A percentile compares a stretch with the other conserved stretches of the same genome.
These are phyloP conservation scores for Trichocladium antarcticum DNA, from an alignment of 495 filamentous ascomycete species.

Conservation along the genomic window DNA sequence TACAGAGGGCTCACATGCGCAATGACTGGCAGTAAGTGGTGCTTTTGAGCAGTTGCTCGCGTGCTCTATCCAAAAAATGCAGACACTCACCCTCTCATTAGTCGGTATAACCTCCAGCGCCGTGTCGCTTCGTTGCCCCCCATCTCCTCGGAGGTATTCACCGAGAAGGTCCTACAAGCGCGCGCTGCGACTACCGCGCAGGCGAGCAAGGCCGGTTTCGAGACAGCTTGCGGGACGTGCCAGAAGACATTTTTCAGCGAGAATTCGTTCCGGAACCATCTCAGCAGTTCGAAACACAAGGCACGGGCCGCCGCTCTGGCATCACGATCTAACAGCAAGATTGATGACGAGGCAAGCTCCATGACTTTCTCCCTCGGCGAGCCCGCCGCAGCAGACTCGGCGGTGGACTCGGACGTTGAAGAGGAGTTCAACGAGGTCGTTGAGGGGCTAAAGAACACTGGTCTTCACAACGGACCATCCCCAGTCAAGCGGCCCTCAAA, in stretches of 20 bases:
- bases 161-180: constrained; percentile 91
- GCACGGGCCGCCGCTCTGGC: constrained; percentile 42
- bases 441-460: constrained; percentile 62
- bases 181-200: constrained; percentile 73
- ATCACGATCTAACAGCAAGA: constrained; percentile 21
- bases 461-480: constrained; percentile 48
- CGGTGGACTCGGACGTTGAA: constrained; percentile 53
- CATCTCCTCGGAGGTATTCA: constrained; percentile 83
- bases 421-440: constrained; percentile 69
- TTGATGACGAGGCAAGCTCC: constrained; percentile 65
- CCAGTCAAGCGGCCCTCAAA: constrained; percentile 45
- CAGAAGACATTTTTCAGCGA: constrained; percentile 91
- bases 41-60: neutral
- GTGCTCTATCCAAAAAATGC: constrained; percentile 1
- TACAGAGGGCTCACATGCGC: constrained; percentile 93
- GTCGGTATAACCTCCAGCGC: constrained; percentile 94
- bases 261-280: constrained; percentile 87
- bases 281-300: constrained; percentile 84
- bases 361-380: constrained; percentile 85
- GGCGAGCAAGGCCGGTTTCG: constrained; percentile 80
- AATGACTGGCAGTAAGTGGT: constrained; percentile 90
- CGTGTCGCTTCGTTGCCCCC: constrained; percentile 86
- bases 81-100: constrained; percentile 25
- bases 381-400: constrained; percentile 43
- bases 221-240: constrained; percentile 71